Evolutionary conservation across 805 yeast species (phyloP), one percentile per base, ranked within the genome.

Genomic region (Maudiozyma barnettii): DNA sequence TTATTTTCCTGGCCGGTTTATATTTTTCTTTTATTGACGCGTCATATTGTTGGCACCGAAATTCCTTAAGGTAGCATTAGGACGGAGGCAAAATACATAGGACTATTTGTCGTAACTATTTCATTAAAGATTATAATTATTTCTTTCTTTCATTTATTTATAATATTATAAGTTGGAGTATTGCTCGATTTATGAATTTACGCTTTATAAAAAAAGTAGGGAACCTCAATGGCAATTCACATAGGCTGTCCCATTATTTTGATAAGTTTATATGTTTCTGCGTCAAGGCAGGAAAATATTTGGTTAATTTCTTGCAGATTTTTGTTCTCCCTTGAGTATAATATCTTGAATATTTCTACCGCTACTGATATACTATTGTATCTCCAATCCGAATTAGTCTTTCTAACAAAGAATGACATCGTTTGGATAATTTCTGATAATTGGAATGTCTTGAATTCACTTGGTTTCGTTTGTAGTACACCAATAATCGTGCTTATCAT

Each of bases 361-460:
- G 56, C 21, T 12, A 57, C 56, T 10, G 19, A 44, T 9, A 44
- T 46, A 48, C 62, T 54, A 19, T 52, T 56, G 37, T 45, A 51
- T 31, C 60, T 55, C 60, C 59, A 55, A 26, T 54, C 57, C 1
- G 57, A 49, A 7, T 41, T 44, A 0, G 47, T 43, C 38, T 50
- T 50, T 19, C 46, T 45, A n/a, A 47, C 45, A 39, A 54, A 60
- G 12, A 46, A 39, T 20, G 45, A 51, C 54, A 57, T 49, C 36
- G 55, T 54, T 36, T 57, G 61, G 10, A 57, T 46, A 2, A 60
- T 56, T 38, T 60, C 64, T 1, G 58, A 41, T 35, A 54, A 47
- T 42, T 58, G 60, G 31, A 49, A 47, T 8, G 41, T 44, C 41
- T 52, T 51, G 31, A 53, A 42, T 1, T 23, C 30, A 9, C 22